A percentile compares a stretch with the other conserved stretches of the same genome.
phyloP scores from a whole-genome alignment of 371 early-diverging fungal genomes.

The Apophysomyces sp. region DNA sequence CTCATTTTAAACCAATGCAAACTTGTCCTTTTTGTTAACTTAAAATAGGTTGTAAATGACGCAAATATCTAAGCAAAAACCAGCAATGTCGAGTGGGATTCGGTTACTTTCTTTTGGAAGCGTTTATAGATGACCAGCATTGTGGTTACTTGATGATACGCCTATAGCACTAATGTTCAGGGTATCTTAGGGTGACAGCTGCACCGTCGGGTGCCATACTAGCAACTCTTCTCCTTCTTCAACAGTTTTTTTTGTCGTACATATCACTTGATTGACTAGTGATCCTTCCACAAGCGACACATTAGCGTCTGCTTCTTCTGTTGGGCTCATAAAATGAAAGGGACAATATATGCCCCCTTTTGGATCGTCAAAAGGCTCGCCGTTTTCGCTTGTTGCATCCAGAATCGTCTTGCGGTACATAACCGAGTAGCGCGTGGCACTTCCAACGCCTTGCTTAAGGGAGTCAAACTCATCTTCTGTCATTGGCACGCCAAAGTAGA shows the following conservation, averaged over 20 bases:
- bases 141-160: neutral
- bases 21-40: too few species aligned
- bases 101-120: too few species aligned
- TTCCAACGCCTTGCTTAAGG: slow-evolving; percentile 42
- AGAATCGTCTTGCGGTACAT: slow-evolving; percentile 82
- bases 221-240: slow-evolving; percentile 76
- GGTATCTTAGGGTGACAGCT: slow-evolving; percentile 31
- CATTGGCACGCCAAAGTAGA: slow-evolving; percentile 89
- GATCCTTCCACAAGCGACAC: slow-evolving; percentile 76
- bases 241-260: slow-evolving; percentile 68
- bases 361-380: slow-evolving; percentile 67
- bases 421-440: slow-evolving; percentile 83
- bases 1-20: too few species aligned
- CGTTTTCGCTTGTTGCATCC: slow-evolving; percentile 82
- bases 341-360: slow-evolving; percentile 72
- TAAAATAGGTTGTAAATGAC: too few species aligned
- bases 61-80: too few species aligned
- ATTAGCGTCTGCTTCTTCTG: slow-evolving; percentile 55
- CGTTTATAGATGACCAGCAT: neutral
- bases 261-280: slow-evolving; percentile 81
- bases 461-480: slow-evolving; percentile 83
- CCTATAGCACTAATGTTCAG: neutral
- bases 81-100: too few species aligned
- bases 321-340: slow-evolving; percentile 91
- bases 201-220: slow-evolving; percentile 73